Base-by-base conservation (phyloP, 1,284 basidiomycete species). In the Xerocomus minutiporus region DNA sequence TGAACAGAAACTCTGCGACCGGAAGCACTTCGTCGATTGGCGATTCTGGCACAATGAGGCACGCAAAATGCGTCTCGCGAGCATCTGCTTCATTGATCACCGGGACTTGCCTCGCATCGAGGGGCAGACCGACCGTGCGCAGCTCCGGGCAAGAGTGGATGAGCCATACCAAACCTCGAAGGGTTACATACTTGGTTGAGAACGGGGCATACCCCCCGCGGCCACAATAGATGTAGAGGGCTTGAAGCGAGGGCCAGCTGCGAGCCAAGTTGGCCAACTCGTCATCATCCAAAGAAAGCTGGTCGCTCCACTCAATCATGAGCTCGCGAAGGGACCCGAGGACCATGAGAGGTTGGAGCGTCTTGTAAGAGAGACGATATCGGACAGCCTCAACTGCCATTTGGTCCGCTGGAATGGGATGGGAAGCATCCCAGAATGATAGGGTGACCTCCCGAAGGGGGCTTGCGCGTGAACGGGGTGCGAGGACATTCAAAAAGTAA, bases 41-140 rank as follows among this genome's bases (percentile, higher is more conserved):
- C 2, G 59, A 59, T 32, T 63, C 56, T 9, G 50, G 38, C 8
- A 58, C 20, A 0, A 26, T 29, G 38, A 63, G 53, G 4, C 32
- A 28, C 0, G 9, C n/a, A 31, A 61, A 40, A 5, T 35, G 8
- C 1, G 54, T 57, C 17, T 59, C 17, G 8, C 35, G 34, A 5
- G 44, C n/a, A 8, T 43, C 26, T 23, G 25, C 32, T 3, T 45
- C 48, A 13, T 40, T 28, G 8, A 40, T 36, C 15, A 28, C 26
- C 8, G 61, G 59, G 3, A 61, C 43, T 8, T 59, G 2, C 34
- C 51, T 50, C 5, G 57, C 61, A 15, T 61, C 61, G 29, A 61
- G 46, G 8, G 50, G 46, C 0, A 59, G 39, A 23, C 43, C 35
- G 50, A 61, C n/a, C 4, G 20, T 29, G 11, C 26, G 1, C 13